Evolutionary conservation across 495 filamentous ascomycete species (phyloP), one percentile per base, ranked within the genome.

Genomic region (Hypoxylon cercidicola): DNA sequence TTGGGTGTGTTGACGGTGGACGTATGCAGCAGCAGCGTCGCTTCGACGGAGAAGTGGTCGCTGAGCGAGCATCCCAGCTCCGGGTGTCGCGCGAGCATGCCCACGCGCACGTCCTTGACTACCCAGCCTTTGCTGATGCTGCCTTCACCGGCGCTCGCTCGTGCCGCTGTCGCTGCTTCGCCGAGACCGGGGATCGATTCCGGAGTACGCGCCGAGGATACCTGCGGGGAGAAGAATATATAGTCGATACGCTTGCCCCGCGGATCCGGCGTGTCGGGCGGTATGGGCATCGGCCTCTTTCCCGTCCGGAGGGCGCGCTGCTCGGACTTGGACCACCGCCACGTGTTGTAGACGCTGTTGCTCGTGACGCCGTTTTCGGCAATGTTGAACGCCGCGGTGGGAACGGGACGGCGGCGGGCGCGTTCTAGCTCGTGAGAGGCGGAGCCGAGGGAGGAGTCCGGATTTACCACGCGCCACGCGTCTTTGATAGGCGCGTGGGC

Each of bases 211-310:
- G n/a, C 73, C 71, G 21, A 70, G 35, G 59, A 25, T 20, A 68
- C 54, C 18, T 68, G 64, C 18, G 64, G 64, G 9, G 72, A 69
- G 67, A 76, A 79, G 72, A 99, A 99, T 63, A 98, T 90, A 77
- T 98, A 99, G 76, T 99, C 96, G n/a, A 98, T 82, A 16, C 95
- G 80, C 74, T 96, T 93, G 5, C 89, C 96, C 23, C 81, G 79
- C 3, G 86, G 87, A 73, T 97, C 93, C 4, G 77, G 72, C 0
- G 80, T 85, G 34, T 89, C 81, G 1, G 81, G 78, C 0, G 82
- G 77, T 15, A 92, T 79, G 0, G 91, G 75, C 41, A 78, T 71
- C 2, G 70, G 68, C 3, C 77, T 68, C 28, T 77, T 77, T 0
- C 81, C 81, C 0, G 75, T 71, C 12, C 73, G 72, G 0, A 93